Percentiles rank a stretch among this genome's conserved stretches.
Conservation (phyloP, 129 eudicot genomes). For the Centrapalus pauciflorus region DNA sequence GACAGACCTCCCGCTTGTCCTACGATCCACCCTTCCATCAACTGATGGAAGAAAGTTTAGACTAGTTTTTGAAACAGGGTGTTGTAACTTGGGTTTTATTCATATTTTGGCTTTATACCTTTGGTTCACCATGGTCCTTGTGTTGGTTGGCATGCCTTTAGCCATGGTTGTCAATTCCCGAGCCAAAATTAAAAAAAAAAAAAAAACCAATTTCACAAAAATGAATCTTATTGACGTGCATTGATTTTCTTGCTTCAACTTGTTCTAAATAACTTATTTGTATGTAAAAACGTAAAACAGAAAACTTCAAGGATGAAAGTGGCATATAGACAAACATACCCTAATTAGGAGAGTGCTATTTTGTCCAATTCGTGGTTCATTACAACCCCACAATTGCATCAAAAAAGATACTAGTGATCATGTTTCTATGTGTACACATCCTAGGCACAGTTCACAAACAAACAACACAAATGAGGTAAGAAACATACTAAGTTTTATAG, state of each 20-base stretch:
- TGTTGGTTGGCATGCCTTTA: not conserved
- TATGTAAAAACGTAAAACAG: conserved; percentile 4
- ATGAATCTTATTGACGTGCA: not conserved
- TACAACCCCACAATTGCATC: not conserved
- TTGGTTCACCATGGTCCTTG: not conserved
- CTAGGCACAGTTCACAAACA: not conserved
- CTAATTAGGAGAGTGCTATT: not conserved
- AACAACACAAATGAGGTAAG: not conserved
- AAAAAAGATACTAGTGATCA: not conserved
- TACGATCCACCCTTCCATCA: not conserved
- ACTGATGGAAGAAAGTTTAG: not conserved
- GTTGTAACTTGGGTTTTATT: not conserved
- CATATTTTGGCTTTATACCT: not conserved
- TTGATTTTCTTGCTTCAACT: not conserved
- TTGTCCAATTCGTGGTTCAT: not conserved
- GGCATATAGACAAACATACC: conserved; percentile 4
- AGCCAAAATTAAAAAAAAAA: not conserved
- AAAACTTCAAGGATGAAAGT: not conserved
- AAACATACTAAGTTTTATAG: not conserved
- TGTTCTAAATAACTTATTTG: not conserved
- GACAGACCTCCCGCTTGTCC: not conserved
- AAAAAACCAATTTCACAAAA: not conserved
- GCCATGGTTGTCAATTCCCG: not conserved
- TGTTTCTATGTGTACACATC: too few species aligned
- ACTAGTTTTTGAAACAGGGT: not conserved